phyloP scores from a whole-genome alignment of 208 protist species.

The Trypanosoma congolense region DNA sequence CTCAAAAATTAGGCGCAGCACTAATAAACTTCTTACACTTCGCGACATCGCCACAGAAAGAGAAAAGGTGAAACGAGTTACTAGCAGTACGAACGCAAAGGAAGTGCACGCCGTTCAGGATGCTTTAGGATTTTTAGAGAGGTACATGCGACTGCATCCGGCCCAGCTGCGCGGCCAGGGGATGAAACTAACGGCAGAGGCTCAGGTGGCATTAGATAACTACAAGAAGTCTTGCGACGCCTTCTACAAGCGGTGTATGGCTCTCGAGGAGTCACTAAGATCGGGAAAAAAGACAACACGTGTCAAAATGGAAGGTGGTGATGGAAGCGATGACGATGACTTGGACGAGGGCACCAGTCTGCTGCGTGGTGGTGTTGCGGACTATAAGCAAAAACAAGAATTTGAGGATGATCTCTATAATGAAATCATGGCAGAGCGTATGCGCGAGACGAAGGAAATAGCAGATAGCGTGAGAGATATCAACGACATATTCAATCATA shows the following conservation, averaged over 20 bases:
- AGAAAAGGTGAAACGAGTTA: constrained; percentile 65
- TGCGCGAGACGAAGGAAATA: constrained; percentile 76
- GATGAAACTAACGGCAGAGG: constrained; percentile 70
- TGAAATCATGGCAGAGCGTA: constrained; percentile 80
- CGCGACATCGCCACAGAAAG: constrained; percentile 69
- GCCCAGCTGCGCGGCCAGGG: constrained; percentile 47
- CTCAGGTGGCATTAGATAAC: constrained; percentile 46
- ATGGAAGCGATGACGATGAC: constrained; percentile 36
- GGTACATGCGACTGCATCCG: constrained; percentile 68
- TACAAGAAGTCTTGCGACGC: constrained; percentile 74
- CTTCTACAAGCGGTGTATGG: constrained; percentile 82
- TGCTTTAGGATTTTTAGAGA: constrained; percentile 57
- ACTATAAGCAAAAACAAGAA: constrained; percentile 32
- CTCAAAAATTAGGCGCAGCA: constrained; percentile 58
- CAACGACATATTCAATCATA: constrained; percentile 84
- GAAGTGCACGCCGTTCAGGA: constrained; percentile 77
- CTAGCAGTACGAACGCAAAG: constrained; percentile 37
- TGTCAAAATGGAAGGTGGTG: constrained; percentile 19
- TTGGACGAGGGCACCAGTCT: constrained; percentile 25
- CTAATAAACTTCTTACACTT: constrained; percentile 60
- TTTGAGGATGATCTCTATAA: constrained; percentile 80
- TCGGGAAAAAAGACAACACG: constrained; percentile 12
- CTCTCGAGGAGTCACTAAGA: constrained; percentile 55
- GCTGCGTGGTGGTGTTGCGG: constrained; percentile 4
- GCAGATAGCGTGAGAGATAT: constrained; percentile 83